Conservation (phyloP, 2,329 filamentous ascomycete genomes). For the Diaporthe citri region DNA sequence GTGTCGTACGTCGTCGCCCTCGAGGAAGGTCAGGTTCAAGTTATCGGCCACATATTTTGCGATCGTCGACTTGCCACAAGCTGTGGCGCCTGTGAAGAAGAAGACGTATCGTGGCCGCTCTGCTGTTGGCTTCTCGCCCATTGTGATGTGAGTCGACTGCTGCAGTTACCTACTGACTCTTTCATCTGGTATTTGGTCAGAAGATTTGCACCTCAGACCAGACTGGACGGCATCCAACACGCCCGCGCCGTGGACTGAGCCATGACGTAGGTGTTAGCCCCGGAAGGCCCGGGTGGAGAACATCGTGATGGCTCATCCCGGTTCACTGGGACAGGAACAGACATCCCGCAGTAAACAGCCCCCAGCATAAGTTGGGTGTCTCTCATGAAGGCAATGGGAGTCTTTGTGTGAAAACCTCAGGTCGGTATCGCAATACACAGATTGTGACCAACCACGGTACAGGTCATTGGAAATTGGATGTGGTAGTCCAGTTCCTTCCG, state of each 20-base stretch:
- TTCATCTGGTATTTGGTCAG: background rate
- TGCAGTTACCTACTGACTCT: too few species aligned
- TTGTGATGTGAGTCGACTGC: background rate
- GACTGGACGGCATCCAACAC: background rate
- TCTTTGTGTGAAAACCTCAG: background rate
- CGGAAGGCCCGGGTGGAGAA: background rate
- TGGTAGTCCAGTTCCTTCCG: background rate
- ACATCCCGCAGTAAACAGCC: background rate
- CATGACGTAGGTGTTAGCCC: constrained; percentile 8
- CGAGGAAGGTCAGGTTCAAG: constrained; percentile 66
- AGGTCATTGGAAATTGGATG: background rate
- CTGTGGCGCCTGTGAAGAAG: constrained; percentile 72
- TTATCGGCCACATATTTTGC: constrained; percentile 63
- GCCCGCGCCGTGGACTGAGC: background rate
- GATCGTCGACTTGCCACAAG: constrained; percentile 72
- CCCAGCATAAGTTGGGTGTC: background rate
- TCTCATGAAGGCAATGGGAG: too few species aligned
- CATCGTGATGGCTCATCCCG: background rate
- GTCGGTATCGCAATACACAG: background rate
- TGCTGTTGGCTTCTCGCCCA: constrained; percentile 30
- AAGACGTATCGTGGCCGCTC: constrained; percentile 57
- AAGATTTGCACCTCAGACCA: too few species aligned
- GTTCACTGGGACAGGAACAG: background rate
- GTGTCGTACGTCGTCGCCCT: constrained; percentile 70
- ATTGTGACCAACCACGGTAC: background rate